Evolutionary conservation across 352 stramenopile genomes (phyloP).

Genomic region (Phytophthora ohioensis): DNA sequence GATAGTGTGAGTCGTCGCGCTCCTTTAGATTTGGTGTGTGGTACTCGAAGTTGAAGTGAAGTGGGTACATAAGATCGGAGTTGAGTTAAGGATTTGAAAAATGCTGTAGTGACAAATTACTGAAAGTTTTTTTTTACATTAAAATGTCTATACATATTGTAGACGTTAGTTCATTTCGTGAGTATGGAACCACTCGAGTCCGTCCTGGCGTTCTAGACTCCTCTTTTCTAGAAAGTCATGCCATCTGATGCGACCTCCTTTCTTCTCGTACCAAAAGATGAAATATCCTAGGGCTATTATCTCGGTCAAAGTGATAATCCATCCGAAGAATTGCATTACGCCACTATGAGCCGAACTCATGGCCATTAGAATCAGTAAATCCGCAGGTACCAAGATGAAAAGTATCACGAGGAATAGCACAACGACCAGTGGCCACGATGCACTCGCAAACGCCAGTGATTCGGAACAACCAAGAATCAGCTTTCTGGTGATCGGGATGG

Average conservation of each 20-base stretch:
- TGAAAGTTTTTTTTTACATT: background rate
- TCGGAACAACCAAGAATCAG: background rate
- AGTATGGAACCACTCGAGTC: slow-evolving; percentile 2
- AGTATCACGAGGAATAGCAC: background rate
- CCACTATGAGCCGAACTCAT: background rate
- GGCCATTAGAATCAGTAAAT: background rate
- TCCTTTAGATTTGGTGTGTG: background rate
- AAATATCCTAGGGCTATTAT: background rate
- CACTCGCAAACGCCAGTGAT: background rate
- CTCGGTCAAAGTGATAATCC: background rate
- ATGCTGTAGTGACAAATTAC: background rate
- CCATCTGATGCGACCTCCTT: background rate
- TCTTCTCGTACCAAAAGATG: background rate
- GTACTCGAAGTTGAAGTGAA: slow-evolving; percentile 1
- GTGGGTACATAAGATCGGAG: slow-evolving; percentile 1
- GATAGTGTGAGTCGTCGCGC: background rate
- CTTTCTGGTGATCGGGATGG: background rate
- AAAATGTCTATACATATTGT: background rate
- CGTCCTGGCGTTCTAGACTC: background rate
- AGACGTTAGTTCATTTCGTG: background rate
- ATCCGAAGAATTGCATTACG: background rate
- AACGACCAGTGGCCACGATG: background rate
- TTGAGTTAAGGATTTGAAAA: slow-evolving; percentile 2
- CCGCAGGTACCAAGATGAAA: background rate
- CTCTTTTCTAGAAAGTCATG: background rate